Evolutionary conservation across 257 asterid genomes (phyloP), one percentile per base, ranked within the genome.

Genomic region (Forsythia viridissima): DNA sequence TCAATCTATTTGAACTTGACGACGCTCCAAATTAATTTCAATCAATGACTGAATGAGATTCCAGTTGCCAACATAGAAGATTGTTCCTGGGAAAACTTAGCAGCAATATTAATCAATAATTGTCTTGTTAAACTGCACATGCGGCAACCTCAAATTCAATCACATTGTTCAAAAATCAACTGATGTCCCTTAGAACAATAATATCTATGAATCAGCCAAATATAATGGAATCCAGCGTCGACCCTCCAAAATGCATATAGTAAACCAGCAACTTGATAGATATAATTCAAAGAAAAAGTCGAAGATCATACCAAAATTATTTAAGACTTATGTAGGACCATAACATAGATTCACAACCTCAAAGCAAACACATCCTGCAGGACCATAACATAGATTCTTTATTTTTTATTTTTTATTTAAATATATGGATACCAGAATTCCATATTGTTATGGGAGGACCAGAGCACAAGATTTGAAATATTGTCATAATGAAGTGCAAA

Each of bases 61-160:
- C 24, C 76, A 68, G 40, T 61, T 52, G 34, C 41, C 67, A 63
- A 72, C 42, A 79, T 38, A 52, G 78, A 43, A 38, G 18, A 70
- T 67, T 44, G 83, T 41, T 78, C 78, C 68, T 39, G 68, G 81
- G 41, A 75, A 79, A 73, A 40, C 12, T 61, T 37, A 75, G 72
- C 72, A 16, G 59, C 65, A 52, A 63, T 6, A 43, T 36, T 51
- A 30, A 76, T 42, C 41, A 36, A 10, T 52, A 65, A 46, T 73
- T 43, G 67, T 18, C 48, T 18, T 39, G 36, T 75, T 77, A 71
- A 77, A 52, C 42, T 59, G 66, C 57, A 74, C 59, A n/a, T 8
- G 75, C 48, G 13, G 70, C 52, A 48, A 70, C 63, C 78, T 65
- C 75, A 20, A 41, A 79, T 8, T 13, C 7, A 61, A 79, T 76